phyloP scores from a whole-genome alignment of 768 basidiomycete genomes.

The Hirschioporus abietinus region DNA sequence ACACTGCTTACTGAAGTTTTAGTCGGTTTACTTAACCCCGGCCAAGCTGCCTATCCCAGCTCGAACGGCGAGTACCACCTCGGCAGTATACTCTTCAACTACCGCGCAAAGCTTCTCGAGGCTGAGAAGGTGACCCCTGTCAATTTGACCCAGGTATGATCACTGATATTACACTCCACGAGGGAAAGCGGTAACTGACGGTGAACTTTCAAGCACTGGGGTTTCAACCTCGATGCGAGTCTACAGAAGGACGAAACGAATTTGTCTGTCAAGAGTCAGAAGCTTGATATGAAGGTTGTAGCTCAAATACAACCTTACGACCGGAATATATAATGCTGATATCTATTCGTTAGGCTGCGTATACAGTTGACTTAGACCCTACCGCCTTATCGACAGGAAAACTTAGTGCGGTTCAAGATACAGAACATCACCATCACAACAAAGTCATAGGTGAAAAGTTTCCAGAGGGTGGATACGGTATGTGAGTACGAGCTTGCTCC shows the following conservation, averaged over 20 bases:
- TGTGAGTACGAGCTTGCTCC: slow-evolving; percentile 12
- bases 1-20: slow-evolving; percentile 54
- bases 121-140: slow-evolving; percentile 57
- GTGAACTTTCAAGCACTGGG: slow-evolving; percentile 56
- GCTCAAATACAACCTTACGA: slow-evolving; percentile 27
- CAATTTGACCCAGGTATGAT: slow-evolving; percentile 66
- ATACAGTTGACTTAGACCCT: slow-evolving; percentile 46
- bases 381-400: slow-evolving; percentile 48
- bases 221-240: slow-evolving; percentile 76
- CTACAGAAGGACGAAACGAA: slow-evolving; percentile 36
- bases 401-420: slow-evolving; percentile 40
- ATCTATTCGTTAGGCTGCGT: slow-evolving; percentile 38
- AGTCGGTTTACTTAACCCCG: slow-evolving; percentile 40
- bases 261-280: slow-evolving; percentile 48
- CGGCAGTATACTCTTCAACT: slow-evolving; percentile 64
- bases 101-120: slow-evolving; percentile 60
- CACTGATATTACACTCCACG: neutral
- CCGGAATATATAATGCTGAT: slow-evolving; percentile 27
- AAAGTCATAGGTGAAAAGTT: slow-evolving; percentile 54
- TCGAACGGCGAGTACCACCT: slow-evolving; percentile 38
- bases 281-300: slow-evolving; percentile 33
- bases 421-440: slow-evolving; percentile 41
- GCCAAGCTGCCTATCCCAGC: slow-evolving; percentile 22
- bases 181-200: slow-evolving; percentile 6
- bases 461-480: slow-evolving; percentile 59